phyloP scores from a whole-genome alignment of 2,329 filamentous ascomycete species.

The Magnaporthiopsis rhizophila region DNA sequence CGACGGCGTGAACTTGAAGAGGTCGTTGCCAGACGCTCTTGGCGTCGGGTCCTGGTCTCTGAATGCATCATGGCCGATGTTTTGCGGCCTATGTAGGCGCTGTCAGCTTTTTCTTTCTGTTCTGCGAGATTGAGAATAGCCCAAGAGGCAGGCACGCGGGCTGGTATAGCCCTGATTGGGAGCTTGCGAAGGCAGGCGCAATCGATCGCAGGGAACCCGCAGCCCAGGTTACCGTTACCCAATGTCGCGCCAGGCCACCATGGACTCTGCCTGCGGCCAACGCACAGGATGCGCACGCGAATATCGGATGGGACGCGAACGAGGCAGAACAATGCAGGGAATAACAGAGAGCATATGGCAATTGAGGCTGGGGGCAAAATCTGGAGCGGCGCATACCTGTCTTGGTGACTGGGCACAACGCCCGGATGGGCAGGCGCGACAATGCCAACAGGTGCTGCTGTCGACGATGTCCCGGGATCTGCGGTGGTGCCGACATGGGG shows the following conservation, averaged over 20 bases:
- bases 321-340: neutral
- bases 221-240: neutral
- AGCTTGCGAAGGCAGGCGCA: neutral
- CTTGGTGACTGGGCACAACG: constrained; percentile 19
- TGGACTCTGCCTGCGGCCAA: neutral
- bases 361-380: neutral
- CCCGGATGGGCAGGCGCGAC: constrained; percentile 24
- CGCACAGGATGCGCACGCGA: neutral
- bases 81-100: constrained; percentile 34
- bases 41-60: constrained; percentile 76
- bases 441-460: constrained; percentile 31
- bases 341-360: neutral
- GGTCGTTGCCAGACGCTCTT: constrained; percentile 62
- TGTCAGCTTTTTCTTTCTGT: neutral
- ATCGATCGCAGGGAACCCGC: neutral
- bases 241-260: neutral
- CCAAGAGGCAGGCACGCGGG: neutral
- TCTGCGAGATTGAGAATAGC: neutral
- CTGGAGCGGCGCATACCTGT: constrained; percentile 19
- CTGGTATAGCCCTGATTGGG: neutral
- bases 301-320: neutral
- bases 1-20: constrained; percentile 82
- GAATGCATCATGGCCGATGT: constrained; percentile 35
- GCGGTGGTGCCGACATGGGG: constrained; percentile 50
- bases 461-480: constrained; percentile 35